Evolutionary conservation across 306 rosid genomes (phyloP), one percentile per base, ranked within the genome.

Genomic region (Vigna reflexopilosa): DNA sequence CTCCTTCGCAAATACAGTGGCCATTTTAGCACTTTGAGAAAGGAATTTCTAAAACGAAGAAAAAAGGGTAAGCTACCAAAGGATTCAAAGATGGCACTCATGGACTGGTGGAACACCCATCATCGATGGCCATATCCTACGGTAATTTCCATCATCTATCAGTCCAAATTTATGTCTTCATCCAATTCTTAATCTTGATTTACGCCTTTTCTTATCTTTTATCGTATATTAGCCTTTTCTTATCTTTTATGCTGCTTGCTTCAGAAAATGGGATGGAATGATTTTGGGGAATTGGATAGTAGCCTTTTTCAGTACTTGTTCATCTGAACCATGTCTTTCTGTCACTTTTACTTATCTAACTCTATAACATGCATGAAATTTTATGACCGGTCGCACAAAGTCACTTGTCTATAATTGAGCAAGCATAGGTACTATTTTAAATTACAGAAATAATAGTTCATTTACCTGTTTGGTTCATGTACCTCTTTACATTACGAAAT

Each of bases 121-220:
- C 71, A 79, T 70, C 84, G 86, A 80, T 92, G 97, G 95, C 97
- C 97, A 7, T 92, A 90, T 77, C 97, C 97, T 44, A 84, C 93
- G 86, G 97, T 91, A 87, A 79, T 30, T 22, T 3, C 38, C 4
- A 30, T 4, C 34, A 30, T 30, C 34, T 30, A 28, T 28, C 4
- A 28, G 4, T 28, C 32, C 0, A 28, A 28, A 28, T 28, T 28
- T 28, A 28, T 28, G 32, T 28, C 4, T 28, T 28, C 32, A 28
- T 4, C 32, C 32, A 28, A 28, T 28, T 30, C 4, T 30, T 30
- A 28, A 3, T 28, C 30, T 28, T 28, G 3, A 28, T 28, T 28
- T 2, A 2, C 30, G 30, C 30, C 30, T 28, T 28, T 28, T 26
- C 28, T 26, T 28, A 28, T 28, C 30, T 28, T 28, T 28, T 28